Conservation (phyloP, 192 early-diverging fungal genomes). For the Linderina pennispora region DNA sequence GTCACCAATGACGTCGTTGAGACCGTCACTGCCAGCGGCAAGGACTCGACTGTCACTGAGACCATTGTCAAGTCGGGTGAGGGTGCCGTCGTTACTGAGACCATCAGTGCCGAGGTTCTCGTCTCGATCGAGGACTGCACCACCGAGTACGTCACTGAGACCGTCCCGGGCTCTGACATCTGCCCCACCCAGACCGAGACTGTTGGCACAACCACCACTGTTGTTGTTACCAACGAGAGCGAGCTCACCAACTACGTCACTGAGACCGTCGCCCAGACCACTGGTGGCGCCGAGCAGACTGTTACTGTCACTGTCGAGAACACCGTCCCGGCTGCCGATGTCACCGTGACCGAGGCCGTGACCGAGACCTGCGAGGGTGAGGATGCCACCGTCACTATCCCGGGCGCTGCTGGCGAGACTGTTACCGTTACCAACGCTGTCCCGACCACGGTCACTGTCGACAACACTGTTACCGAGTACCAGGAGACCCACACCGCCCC, state of each 20-base stretch:
- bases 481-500: background rate
- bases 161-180: background rate
- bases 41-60: conserved; percentile 8
- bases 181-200: background rate
- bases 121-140: background rate
- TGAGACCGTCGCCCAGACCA: background rate
- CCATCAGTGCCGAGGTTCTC: background rate
- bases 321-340: background rate
- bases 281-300: background rate
- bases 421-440: background rate
- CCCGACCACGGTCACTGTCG: background rate
- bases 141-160: background rate
- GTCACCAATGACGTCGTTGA: background rate
- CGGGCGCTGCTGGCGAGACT: background rate
- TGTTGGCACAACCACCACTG: background rate
- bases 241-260: background rate
- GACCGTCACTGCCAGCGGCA: background rate
- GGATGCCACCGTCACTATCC: background rate
- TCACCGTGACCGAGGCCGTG: background rate
- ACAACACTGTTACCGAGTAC: background rate
- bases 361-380: background rate
- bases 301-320: background rate
- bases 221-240: background rate
- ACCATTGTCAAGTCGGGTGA: conserved; percentile 15
- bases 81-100: conserved; percentile 9